These are phyloP conservation scores for Cryptosporidium canis DNA, from an alignment of 169 alveolate genomes.

Conservation along the genomic window DNA sequence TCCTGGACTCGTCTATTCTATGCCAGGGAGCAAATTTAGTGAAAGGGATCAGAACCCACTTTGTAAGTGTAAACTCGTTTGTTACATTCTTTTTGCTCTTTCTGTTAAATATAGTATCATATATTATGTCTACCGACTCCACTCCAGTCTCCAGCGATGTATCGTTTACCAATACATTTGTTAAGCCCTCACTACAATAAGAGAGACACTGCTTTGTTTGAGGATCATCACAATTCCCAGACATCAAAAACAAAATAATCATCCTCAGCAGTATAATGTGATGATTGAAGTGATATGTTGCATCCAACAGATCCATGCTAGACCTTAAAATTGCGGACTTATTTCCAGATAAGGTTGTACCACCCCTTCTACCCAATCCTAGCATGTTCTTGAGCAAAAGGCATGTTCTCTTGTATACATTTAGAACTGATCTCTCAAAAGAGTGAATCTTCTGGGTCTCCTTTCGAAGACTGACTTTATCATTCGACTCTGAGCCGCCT, in stretches of 20 bases:
- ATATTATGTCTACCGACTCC: conserved; percentile 36
- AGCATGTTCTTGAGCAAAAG: conserved; percentile 20
- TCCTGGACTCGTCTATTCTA: conserved; percentile 63
- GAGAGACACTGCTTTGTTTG: not conserved
- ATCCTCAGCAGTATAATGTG: conserved; percentile 44
- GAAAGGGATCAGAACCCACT: conserved; percentile 43
- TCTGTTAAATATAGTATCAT: conserved; percentile 19
- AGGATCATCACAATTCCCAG: not conserved
- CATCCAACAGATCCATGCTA: conserved; percentile 20
- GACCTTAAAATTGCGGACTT: conserved; percentile 19
- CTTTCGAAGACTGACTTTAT: conserved; percentile 14
- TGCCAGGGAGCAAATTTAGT: conserved; percentile 70
- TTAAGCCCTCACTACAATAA: conserved; percentile 51
- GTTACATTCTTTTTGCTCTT: not conserved
- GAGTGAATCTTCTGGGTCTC: conserved; percentile 31
- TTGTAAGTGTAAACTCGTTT: not conserved
- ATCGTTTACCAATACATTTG: conserved; percentile 28
- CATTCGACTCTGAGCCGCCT: not conserved
- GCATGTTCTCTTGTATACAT: conserved; percentile 58
- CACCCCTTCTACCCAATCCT: not conserved
- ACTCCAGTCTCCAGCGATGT: conserved; percentile 50
- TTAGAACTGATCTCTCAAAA: conserved; percentile 17
- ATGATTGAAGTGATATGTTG: conserved; percentile 55
- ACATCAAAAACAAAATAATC: conserved; percentile 43
- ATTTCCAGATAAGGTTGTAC: not conserved